Evolutionary conservation across 352 stramenopile genomes (phyloP).

Genomic region (Pythium scleroteichum): DNA sequence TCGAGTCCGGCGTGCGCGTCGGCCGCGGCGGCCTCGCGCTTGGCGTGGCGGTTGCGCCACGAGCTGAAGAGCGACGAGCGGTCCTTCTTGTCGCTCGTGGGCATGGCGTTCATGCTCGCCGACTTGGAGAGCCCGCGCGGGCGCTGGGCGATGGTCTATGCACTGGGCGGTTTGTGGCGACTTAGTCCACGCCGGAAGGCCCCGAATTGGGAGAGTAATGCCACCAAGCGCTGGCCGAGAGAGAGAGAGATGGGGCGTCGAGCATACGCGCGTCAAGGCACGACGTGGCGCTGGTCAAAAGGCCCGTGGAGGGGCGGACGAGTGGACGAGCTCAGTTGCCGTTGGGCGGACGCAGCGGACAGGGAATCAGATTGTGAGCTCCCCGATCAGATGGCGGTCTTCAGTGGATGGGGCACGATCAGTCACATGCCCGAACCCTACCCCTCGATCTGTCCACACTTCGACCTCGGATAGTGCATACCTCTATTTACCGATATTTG

Average conservation of each 20-base stretch:
- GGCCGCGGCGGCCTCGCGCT: background rate
- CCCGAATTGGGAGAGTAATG: too few species aligned
- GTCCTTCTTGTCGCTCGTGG: background rate
- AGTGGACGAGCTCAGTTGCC: background rate
- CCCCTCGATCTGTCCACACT: conserved; percentile 1
- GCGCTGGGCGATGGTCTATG: conserved; percentile 15
- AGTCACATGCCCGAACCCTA: too few species aligned
- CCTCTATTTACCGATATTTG: background rate
- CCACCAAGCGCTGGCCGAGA: background rate
- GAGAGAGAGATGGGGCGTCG: background rate
- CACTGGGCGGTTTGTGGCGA: too few species aligned
- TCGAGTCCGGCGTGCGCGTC: conserved; percentile 9
- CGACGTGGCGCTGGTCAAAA: too few species aligned
- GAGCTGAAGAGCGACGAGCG: conserved; percentile 21
- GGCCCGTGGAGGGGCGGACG: background rate
- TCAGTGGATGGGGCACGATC: too few species aligned
- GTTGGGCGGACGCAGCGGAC: conserved; percentile 1
- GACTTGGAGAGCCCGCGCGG: conserved; percentile 13
- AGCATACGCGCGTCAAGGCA: too few species aligned
- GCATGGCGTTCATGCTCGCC: conserved; percentile 19
- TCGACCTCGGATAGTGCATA: conserved; percentile 3
- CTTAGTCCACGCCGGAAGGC: too few species aligned
- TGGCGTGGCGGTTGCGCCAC: conserved; percentile 16
- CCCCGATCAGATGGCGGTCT: background rate
- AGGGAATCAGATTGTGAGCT: too few species aligned